phyloP scores from a whole-genome alignment of 2,329 filamentous ascomycete genomes.

The Fusarium austroafricanum region DNA sequence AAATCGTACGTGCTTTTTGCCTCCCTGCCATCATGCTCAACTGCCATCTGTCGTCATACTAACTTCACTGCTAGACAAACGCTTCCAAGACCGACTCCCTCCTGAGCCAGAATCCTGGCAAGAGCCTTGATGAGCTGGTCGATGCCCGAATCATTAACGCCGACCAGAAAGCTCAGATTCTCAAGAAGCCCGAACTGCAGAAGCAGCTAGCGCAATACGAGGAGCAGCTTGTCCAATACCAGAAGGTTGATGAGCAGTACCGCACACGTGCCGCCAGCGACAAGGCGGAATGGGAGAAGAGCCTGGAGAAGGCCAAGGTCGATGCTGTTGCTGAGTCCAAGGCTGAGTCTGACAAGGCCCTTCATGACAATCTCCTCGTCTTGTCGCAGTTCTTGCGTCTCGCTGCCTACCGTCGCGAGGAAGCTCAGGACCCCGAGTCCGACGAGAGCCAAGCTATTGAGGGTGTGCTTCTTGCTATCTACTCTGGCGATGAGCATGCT shows the following conservation, averaged over 20 bases:
- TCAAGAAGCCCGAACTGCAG: conserved; percentile 80
- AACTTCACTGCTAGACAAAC: conserved; percentile 63
- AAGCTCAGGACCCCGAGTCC: conserved; percentile 71
- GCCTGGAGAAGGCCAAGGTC: conserved; percentile 66
- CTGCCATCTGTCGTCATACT: conserved; percentile 28
- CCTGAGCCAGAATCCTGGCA: conserved; percentile 75
- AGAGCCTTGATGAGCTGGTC: conserved; percentile 79
- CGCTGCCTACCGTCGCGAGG: conserved; percentile 78
- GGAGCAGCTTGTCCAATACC: conserved; percentile 79
- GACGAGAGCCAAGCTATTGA: conserved; percentile 86
- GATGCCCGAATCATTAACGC: conserved; percentile 78
- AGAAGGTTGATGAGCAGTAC: conserved; percentile 80
- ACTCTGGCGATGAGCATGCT: conserved; percentile 80
- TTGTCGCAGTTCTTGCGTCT: conserved; percentile 84
- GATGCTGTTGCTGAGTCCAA: conserved; percentile 64
- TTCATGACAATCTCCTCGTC: conserved; percentile 74
- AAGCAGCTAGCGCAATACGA: conserved; percentile 76
- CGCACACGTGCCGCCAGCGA: conserved; percentile 68
- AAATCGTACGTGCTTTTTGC: conserved; percentile 74
- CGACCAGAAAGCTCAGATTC: conserved; percentile 81
- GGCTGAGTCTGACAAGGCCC: conserved; percentile 62
- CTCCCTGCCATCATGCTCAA: conserved; percentile 22
- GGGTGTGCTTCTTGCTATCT: conserved; percentile 81
- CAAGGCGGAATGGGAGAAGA: conserved; percentile 70
- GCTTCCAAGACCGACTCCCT: conserved; percentile 78